Percentiles rank a stretch among this genome's conserved stretches.
phyloP scores from a whole-genome alignment of 2,329 filamentous ascomycete genomes.

The Stylonectria norvegica region DNA sequence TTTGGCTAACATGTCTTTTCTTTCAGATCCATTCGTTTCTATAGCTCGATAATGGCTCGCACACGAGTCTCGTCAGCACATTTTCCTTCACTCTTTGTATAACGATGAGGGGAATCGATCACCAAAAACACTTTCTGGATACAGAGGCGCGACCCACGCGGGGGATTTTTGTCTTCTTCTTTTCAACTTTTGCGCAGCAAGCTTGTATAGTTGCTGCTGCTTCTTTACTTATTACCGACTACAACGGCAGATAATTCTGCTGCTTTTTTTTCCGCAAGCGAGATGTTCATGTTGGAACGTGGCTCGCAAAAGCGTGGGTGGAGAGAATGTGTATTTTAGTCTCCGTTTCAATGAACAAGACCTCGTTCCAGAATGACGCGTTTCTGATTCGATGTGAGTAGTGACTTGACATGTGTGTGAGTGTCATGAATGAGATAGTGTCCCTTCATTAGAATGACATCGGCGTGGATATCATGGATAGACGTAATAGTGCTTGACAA shows the following conservation, averaged over 20 bases:
- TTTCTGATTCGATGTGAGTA: neutral
- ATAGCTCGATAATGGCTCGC: too few relatives aligned
- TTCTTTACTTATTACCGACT: conserved; percentile 15
- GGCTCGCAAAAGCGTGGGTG: conserved; percentile 16
- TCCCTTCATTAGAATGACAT: too few relatives aligned
- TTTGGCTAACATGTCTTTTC: too few relatives aligned
- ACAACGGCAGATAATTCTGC: conserved; percentile 20
- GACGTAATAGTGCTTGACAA: too few relatives aligned
- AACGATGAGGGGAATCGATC: too few relatives aligned
- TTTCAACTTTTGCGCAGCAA: conserved; percentile 14
- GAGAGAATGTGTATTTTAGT: conserved; percentile 11
- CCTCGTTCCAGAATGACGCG: neutral
- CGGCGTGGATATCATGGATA: too few relatives aligned
- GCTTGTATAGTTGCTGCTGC: conserved; percentile 10
- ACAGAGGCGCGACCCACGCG: conserved; percentile 4
- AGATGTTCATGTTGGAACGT: conserved; percentile 12
- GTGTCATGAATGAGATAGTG: too few relatives aligned
- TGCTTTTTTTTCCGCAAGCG: conserved; percentile 17
- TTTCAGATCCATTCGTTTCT: too few relatives aligned
- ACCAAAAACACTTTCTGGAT: conserved; percentile 1
- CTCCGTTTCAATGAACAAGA: conserved; percentile 2
- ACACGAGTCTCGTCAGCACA: too few relatives aligned
- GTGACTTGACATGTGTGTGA: neutral
- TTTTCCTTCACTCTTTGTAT: too few relatives aligned
- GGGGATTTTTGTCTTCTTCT: conserved; percentile 7